phyloP scores from a whole-genome alignment of 768 basidiomycete genomes.

The Lactarius sanguifluus region DNA sequence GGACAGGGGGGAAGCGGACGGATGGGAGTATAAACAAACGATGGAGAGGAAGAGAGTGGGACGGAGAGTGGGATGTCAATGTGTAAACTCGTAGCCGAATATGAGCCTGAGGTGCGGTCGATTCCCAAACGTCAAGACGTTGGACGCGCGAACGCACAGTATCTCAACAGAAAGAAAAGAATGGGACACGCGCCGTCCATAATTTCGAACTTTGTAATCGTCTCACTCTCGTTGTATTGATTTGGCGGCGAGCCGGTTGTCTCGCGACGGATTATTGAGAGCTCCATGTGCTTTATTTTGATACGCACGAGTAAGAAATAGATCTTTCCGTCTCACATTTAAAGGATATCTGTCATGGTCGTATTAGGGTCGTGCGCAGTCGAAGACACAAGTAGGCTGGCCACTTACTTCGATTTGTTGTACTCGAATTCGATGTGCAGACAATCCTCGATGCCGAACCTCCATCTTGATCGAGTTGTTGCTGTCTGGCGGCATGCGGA shows the following conservation, averaged over 20 bases:
- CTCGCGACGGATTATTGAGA: constrained; percentile 95
- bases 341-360: constrained; percentile 50
- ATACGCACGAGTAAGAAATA: constrained; percentile 98
- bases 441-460: constrained; percentile 99
- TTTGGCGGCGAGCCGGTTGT: constrained; percentile 98
- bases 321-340: constrained; percentile 98
- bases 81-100: no score
- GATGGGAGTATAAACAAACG: no score
- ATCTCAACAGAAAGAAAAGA: constrained; percentile 42
- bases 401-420: constrained; percentile 90
- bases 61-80: no score
- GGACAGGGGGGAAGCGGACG: no score
- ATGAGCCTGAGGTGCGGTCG: constrained; percentile 49
- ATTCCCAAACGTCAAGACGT: no score
- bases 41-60: no score
- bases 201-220: constrained; percentile 99
- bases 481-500: constrained; percentile 96
- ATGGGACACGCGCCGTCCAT: constrained; percentile 85
- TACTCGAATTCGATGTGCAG: constrained; percentile 99
- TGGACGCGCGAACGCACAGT: no score
- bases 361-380: no score
- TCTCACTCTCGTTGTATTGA: constrained; percentile 98
- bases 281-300: constrained; percentile 99
- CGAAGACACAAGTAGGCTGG: no score
- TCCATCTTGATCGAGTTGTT: constrained; percentile 99